Base-by-base conservation (phyloP, 2,329 filamentous ascomycete species). In the Calonectria pseudoreteaudii region DNA sequence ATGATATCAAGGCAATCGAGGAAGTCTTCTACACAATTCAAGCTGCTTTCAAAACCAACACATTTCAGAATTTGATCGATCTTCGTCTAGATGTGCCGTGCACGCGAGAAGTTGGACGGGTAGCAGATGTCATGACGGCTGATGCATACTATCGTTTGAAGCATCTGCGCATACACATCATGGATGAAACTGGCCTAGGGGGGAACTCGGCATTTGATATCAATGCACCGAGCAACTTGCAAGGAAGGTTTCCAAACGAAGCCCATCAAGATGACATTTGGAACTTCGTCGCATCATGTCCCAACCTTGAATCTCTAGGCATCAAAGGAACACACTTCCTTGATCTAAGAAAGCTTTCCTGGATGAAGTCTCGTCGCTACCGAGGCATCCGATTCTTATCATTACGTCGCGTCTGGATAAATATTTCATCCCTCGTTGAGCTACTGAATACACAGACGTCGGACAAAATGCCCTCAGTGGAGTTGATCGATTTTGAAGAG, bases 291-390 rank as follows among this genome's bases (percentile, higher is more conserved):
- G 38, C 34, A 20, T 71, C 69, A 1, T 71, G 50, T 11, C 38
- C 13, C 13, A 71, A 66, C 23, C 69, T 71, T 10, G 60, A 71
- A 20, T 60, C 50, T 26, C 69, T 71, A 0, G 50, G 38, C 9
- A 50, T 66, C 9, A 49, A 47, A 31, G 60, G 16, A 30, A 71
- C 60, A 0, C 50, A 66, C 16, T 66, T 47, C 23, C 50, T 71
- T 5, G 38, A 71, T 18, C 14, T 71, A n/a, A 38, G 56, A 30
- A 50, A 41, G 14, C 50, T 71, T 18, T 8, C 10, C 9, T 62
- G 67, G 67, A n/a, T 26, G 1, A 23, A 38, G 9, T 50, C 52
- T 30, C 9, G 18, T 2, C 2, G 6, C n/a, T 69, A n/a, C 11
- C 11, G 30, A 9, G 67, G 67, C 6, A 41, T 69, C 20, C 53